Base-by-base conservation (phyloP, 2,329 filamentous ascomycete genomes). In the Paecilomyces sp. region DNA sequence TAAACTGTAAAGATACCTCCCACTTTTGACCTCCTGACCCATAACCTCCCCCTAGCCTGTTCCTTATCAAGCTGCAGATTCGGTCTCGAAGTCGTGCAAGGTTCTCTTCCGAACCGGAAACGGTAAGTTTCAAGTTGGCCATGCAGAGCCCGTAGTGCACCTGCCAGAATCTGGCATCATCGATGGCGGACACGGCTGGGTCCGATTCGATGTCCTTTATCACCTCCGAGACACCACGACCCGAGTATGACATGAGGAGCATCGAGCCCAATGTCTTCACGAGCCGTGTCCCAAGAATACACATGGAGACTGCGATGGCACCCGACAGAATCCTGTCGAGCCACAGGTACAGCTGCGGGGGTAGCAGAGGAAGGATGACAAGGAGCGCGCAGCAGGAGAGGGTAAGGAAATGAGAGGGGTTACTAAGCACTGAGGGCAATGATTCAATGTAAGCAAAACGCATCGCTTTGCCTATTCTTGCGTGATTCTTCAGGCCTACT, bases 121-220 rank as follows among this genome's bases (percentile, higher is more conserved):
- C 84, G 61, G 87, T 84, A 22, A 99, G 76, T 74, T 91, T 95
- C 65, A 99, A 74, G 71, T 95, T 97, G 8, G 94, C 94, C 89
- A 97, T 96, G 70, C 92, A 96, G 50, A 97, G 81, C 1, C 93
- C 92, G 72, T 97, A 97, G 75, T 99, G 94, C 13, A 97, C 94
- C 78, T 99, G 94, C 94, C 94, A 99, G 75, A 99, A 96, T 71
- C 92, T 88, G 1, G 92, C 93, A 69, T 97, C 92, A 60, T 97
- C 91, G 54, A 99, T 86, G 1, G 83, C 83, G 53, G 84, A 83
- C 28, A 97, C 86, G 58, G 84, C 83, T 1, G 89, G 86, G 67
- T 97, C 92, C 1, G 86, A 83, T 72, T 92, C 88, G 57, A 99
- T 92, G 72, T 96, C 91, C 59, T 85, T 84, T 67, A 97, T 81